These are phyloP conservation scores for Phlyctochytrium planicorne DNA, from an alignment of 192 early-diverging fungal species.

Conservation along the genomic window DNA sequence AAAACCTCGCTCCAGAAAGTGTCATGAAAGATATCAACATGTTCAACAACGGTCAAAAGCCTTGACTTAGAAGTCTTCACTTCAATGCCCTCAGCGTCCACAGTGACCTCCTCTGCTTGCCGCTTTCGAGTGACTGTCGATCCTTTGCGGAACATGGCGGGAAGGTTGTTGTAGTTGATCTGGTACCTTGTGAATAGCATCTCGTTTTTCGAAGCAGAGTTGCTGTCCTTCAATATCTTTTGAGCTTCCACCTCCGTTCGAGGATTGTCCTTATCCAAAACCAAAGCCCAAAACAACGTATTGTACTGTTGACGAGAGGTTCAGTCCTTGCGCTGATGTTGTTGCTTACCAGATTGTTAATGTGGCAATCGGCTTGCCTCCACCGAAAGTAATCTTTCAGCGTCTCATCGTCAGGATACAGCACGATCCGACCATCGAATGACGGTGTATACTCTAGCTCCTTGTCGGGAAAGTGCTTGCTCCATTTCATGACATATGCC, in stretches of 20 bases:
- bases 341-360: slow-evolving; percentile 30
- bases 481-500: slow-evolving; percentile 83
- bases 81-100: too few species aligned
- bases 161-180: slow-evolving; percentile 87
- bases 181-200: slow-evolving; percentile 79
- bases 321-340: background rate
- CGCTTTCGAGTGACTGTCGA: too few species aligned
- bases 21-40: too few species aligned
- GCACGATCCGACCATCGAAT: slow-evolving; percentile 88
- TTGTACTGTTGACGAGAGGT: slow-evolving; percentile 63
- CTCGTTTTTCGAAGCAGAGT: slow-evolving; percentile 89
- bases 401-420: slow-evolving; percentile 79
- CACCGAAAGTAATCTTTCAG: slow-evolving; percentile 91
- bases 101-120: too few species aligned
- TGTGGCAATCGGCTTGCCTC: slow-evolving; percentile 90
- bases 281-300: slow-evolving; percentile 91
- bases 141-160: slow-evolving; percentile 88
- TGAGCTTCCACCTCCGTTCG: slow-evolving; percentile 74
- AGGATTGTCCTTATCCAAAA: slow-evolving; percentile 59
- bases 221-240: slow-evolving; percentile 75
- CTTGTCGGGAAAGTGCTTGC: slow-evolving; percentile 64
- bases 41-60: too few species aligned
- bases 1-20: background rate
- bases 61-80: too few species aligned
- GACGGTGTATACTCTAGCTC: slow-evolving; percentile 74